Evolutionary conservation across 768 basidiomycete species (phyloP), one percentile per base, ranked within the genome.

Genomic region (Imleria badia): DNA sequence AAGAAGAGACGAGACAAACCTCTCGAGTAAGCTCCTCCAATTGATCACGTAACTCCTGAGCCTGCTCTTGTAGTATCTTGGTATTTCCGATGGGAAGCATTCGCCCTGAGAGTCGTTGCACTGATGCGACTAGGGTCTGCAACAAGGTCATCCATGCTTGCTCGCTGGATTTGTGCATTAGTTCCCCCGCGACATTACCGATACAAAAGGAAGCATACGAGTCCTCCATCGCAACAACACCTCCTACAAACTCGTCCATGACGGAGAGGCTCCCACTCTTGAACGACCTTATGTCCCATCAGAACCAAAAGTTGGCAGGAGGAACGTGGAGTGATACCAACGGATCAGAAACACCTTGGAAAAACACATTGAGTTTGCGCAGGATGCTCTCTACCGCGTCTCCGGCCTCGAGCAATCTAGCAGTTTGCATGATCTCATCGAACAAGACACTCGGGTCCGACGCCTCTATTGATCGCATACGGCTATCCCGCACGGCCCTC

Each of bases 1-100:
- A 14, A 44, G 19, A 22, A 20, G 6, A 41, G 2, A 30, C n/a
- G 41, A 40, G 14, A 61, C 72, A 45, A 59, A 87, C 88, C 80
- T 92, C 87, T 45, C 81, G 80, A 39, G 72, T 82, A 4, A 92
- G 77, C 48, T 82, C 77, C 31, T 88, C 85, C 1, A 89, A 79
- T 64, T 82, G 79, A 10, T 63, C 66, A 12, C 83, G 80, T 41
- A 93, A 72, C 4, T 71, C 71, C 56, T 84, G 84, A 3, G 87
- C 68, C 65, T 91, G 87, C 38, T 84, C 77, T 35, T 84, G 76
- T 1, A 80, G 61, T 19, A 74, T 73, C 2, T 74, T 73, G 0
- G 72, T 71, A 15, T 76, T 66, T 45, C 75, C 78, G 4, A 86
- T 76, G n/a, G 84, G 77, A 19, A 88, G 69, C 46, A 78, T 77